phyloP scores from a whole-genome alignment of 768 basidiomycete genomes.

The Ephemerocybe angulata region DNA sequence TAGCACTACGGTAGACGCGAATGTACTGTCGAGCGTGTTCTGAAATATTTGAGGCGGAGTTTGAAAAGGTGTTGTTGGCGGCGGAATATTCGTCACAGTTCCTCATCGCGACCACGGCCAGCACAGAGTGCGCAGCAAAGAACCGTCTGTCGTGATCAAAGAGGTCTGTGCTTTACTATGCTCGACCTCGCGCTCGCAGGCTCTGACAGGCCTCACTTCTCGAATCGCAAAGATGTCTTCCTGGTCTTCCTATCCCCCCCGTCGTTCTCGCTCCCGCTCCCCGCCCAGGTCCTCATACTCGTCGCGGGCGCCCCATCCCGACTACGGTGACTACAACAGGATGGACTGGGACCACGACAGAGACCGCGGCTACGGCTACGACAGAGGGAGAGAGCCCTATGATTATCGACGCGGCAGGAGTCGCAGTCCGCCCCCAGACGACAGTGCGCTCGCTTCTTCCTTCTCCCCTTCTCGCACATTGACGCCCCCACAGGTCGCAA shows the following conservation, averaged over 20 bases:
- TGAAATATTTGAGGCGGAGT: constrained; percentile 42
- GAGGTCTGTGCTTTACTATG: constrained; percentile 95
- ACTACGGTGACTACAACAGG: constrained; percentile 54
- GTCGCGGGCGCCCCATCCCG: constrained; percentile 53
- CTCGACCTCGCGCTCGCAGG: constrained; percentile 74
- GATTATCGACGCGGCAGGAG: constrained; percentile 75
- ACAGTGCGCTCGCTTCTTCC: constrained; percentile 41
- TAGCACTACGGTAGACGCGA: constrained; percentile 17
- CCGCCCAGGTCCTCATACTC: constrained; percentile 60
- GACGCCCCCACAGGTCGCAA: constrained; percentile 53
- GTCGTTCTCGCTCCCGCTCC: constrained; percentile 82
- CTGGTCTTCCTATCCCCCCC: constrained; percentile 75
- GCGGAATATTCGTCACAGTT: constrained; percentile 19
- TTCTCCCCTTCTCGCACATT: constrained; percentile 10
- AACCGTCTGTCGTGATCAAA: constrained; percentile 54
- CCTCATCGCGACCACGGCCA: constrained; percentile 57
- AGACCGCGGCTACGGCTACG: constrained; percentile 65
- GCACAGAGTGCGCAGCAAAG: constrained; percentile 17
- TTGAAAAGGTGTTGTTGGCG: constrained; percentile 28
- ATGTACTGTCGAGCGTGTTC: constrained; percentile 52
- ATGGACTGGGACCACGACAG: constrained; percentile 75
- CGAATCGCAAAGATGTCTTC: constrained; percentile 59
- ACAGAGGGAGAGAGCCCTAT: constrained; percentile 65
- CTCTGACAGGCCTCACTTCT: constrained; percentile 66
- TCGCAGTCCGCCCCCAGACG: constrained; percentile 70